Evolutionary conservation across 108 stramenopile species (phyloP), one percentile per base, ranked within the genome.

Genomic region (Cyclostephanos tholiformis): DNA sequence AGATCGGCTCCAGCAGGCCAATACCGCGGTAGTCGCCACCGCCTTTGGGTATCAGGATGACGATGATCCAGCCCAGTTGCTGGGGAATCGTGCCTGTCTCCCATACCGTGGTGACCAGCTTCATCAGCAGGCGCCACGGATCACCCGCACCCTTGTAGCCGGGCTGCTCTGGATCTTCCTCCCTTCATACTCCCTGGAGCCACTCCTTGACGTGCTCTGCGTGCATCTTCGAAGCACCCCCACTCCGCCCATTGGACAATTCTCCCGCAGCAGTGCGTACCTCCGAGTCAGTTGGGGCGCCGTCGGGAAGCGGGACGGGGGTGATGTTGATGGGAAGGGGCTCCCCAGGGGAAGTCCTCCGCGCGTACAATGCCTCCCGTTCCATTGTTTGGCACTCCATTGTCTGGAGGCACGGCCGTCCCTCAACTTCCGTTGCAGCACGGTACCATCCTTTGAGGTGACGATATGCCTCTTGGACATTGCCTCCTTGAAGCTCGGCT

Each of bases 91-190:
- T 36, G 36, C 4, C 6, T 36, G 36, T 36, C 36, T 36, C 4
- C 36, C 36, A 36, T 6, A 36, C 36, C 36, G 36, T 6, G 36
- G 36, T 36, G 36, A 36, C 36, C 36, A 19, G 43, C 38, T 6
- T 23, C 16, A 22, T 72, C 61, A 19, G 63, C 20, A 17, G 63
- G 61, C 22, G 61, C 71, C 22, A 72, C 63, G 61, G 61, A 41
- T n/a, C 6, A 6, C 36, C 36, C 36, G 36, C 36, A 6, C 53
- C 53, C 25, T 26, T 6, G 25, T 25, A 6, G 22, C 53, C 25
- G 23, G 53, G 3, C 53, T 23, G 23, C 7, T 55, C 53, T 55
- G 53, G 6, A 6, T 36, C 36, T 36, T 36, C 36, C 36, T 36
- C 36, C 36, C 36, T 36, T 36, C 36, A 6, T 36, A 36, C 6